Percentiles rank a stretch among this genome's conserved stretches.
Conservation (phyloP, 1,284 basidiomycete species). For the Ustilago esculenta region DNA sequence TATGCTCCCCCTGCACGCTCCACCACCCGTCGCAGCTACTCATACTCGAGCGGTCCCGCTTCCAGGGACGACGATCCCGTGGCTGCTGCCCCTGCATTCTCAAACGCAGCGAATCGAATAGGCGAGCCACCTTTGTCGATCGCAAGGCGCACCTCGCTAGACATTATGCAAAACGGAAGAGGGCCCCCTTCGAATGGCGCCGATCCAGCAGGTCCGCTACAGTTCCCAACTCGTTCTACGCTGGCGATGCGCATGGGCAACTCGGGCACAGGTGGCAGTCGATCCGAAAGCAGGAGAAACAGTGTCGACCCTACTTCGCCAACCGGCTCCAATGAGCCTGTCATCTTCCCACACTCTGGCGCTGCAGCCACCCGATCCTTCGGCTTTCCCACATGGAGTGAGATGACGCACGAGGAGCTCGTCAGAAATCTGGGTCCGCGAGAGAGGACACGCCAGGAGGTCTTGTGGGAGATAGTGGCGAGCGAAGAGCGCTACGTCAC, state of each 20-base stretch:
- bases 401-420: slow-evolving; percentile 92
- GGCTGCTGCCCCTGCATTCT: not conserved
- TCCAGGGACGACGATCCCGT: slow-evolving; percentile 4
- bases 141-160: slow-evolving; percentile 16
- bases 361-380: slow-evolving; percentile 18
- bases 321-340: slow-evolving; percentile 14
- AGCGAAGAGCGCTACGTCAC: slow-evolving; percentile 95
- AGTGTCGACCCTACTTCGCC: slow-evolving; percentile 22
- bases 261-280: slow-evolving; percentile 27
- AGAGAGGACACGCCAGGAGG: slow-evolving; percentile 94
- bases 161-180: slow-evolving; percentile 10
- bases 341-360: slow-evolving; percentile 19
- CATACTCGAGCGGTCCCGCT: slow-evolving; percentile 22
- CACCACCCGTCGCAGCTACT: slow-evolving; percentile 28
- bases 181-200: slow-evolving; percentile 6
- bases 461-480: slow-evolving; percentile 95
- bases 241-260: slow-evolving; percentile 33
- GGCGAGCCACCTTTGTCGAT: not conserved
- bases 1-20: slow-evolving; percentile 16
- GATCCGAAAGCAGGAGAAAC: slow-evolving; percentile 30
- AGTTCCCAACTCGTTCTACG: slow-evolving; percentile 38
- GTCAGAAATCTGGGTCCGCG: slow-evolving; percentile 90
- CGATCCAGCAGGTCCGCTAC: slow-evolving; percentile 16
- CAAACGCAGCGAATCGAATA: not conserved
- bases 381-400: slow-evolving; percentile 80